These are phyloP conservation scores for Tolypocladium pustulatum DNA, from an alignment of 2,329 filamentous ascomycete species.

Conservation along the genomic window DNA sequence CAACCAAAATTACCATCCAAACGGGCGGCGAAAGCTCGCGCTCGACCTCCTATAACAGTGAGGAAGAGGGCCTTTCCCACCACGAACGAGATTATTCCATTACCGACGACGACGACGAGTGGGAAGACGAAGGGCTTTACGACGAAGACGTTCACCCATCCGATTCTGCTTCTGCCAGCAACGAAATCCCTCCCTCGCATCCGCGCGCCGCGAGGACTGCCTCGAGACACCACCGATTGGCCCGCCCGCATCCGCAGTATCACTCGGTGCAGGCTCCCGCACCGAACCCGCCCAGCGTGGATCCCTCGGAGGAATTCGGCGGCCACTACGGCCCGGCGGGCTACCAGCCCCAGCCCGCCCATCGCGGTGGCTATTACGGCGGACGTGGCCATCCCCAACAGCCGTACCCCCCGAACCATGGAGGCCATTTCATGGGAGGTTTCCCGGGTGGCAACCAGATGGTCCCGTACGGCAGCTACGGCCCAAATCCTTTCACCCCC, in stretches of 20 bases:
- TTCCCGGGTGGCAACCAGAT: slow-evolving; percentile 30
- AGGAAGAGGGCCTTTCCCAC: slow-evolving; percentile 25
- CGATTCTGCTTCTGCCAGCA: slow-evolving; percentile 45
- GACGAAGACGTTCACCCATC: slow-evolving; percentile 44
- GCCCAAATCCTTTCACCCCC: slow-evolving; percentile 31
- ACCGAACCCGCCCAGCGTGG: slow-evolving; percentile 49
- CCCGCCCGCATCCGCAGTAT: slow-evolving; percentile 22
- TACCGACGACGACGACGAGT: slow-evolving; percentile 29
- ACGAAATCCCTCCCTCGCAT: slow-evolving; percentile 16
- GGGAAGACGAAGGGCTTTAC: slow-evolving; percentile 26
- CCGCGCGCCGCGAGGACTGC: slow-evolving; percentile 12
- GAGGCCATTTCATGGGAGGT: slow-evolving; percentile 29
- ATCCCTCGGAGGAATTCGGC: slow-evolving; percentile 53
- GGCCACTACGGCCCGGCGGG: slow-evolving; percentile 20
- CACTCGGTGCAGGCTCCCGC: slow-evolving; percentile 22
- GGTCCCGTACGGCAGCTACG: slow-evolving; percentile 33
- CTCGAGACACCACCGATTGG: slow-evolving; percentile 21
- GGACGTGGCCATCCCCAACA: slow-evolving; percentile 16
- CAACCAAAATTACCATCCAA: slow-evolving; percentile 12
- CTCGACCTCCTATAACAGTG: slow-evolving; percentile 26
- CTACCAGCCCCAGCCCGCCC: slow-evolving; percentile 10
- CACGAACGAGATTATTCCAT: slow-evolving; percentile 18
- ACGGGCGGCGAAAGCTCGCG: slow-evolving; percentile 19
- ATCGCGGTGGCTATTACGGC: slow-evolving; percentile 16
- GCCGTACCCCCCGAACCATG: slow-evolving; percentile 38